phyloP scores from a whole-genome alignment of 768 basidiomycete species.

The Mycena indigotica region DNA sequence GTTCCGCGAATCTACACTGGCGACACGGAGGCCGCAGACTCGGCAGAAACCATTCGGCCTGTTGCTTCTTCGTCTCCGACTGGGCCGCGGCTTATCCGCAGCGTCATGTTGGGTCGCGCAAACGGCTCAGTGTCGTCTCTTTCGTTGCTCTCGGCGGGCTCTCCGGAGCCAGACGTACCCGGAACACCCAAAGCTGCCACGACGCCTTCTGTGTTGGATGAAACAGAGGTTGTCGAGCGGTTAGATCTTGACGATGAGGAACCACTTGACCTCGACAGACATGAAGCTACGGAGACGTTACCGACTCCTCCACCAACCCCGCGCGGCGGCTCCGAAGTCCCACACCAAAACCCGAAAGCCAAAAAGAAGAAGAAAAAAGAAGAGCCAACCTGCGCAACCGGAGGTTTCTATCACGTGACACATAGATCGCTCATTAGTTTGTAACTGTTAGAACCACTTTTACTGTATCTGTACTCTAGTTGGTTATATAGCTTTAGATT shows the following conservation, averaged over 20 bases:
- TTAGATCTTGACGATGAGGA: not conserved
- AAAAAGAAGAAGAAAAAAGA: constrained; percentile 5
- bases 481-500: not conserved
- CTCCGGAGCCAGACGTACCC: not conserved
- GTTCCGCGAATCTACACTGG: constrained; percentile 1
- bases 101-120: not conserved
- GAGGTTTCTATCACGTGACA: not conserved
- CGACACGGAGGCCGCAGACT: constrained; percentile 1
- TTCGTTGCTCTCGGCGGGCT: not conserved
- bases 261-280: not conserved
- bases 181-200: not conserved
- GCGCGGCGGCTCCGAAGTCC: not conserved
- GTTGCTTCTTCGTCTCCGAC: not conserved
- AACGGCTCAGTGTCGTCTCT: not conserved
- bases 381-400: too few relatives aligned
- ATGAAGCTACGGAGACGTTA: not conserved
- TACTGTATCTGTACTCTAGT: not conserved
- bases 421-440: not conserved
- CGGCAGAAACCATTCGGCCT: not conserved
- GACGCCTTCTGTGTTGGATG: not conserved
- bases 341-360: not conserved
- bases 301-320: not conserved
- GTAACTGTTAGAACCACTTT: not conserved
- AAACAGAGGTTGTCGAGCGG: not conserved
- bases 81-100: not conserved